These are phyloP conservation scores for Phytophthora palmivora DNA, from an alignment of 352 stramenopile species.

Conservation along the genomic window DNA sequence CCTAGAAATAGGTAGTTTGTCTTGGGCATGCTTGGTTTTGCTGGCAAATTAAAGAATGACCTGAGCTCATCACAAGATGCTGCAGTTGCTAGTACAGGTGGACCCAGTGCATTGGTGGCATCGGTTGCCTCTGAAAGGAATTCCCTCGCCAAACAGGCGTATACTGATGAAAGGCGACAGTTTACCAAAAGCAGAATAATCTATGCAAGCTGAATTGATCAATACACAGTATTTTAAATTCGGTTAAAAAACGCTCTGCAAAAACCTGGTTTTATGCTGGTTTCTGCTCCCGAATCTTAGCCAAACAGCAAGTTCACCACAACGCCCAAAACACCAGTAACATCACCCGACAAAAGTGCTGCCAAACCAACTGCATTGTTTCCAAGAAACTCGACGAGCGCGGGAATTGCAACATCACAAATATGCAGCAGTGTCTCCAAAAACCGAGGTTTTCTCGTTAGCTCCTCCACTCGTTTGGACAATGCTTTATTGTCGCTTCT, in stretches of 20 bases:
- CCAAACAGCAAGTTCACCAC: neutral
- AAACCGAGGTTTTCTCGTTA: neutral
- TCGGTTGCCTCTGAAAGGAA: neutral
- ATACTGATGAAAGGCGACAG: no score
- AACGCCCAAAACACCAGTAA: neutral
- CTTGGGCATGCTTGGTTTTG: neutral
- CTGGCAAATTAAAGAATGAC: neutral
- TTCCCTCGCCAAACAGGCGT: neutral
- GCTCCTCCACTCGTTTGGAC: neutral
- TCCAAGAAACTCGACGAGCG: neutral
- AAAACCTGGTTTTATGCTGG: no score
- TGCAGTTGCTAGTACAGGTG: neutral
- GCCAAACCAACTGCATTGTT: neutral
- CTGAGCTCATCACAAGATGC: neutral
- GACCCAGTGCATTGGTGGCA: neutral
- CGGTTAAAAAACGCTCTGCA: no score
- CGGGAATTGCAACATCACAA: neutral
- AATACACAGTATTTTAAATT: no score
- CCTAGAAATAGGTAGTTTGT: conserved; percentile 27
- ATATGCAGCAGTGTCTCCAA: neutral
- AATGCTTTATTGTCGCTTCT: neutral
- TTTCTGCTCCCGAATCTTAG: no score
- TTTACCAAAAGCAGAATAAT: no score
- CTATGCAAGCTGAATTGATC: no score
- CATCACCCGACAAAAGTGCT: neutral